phyloP scores from a whole-genome alignment of 1,139 yeast genomes.

The Debaryomyces psychrophilus region DNA sequence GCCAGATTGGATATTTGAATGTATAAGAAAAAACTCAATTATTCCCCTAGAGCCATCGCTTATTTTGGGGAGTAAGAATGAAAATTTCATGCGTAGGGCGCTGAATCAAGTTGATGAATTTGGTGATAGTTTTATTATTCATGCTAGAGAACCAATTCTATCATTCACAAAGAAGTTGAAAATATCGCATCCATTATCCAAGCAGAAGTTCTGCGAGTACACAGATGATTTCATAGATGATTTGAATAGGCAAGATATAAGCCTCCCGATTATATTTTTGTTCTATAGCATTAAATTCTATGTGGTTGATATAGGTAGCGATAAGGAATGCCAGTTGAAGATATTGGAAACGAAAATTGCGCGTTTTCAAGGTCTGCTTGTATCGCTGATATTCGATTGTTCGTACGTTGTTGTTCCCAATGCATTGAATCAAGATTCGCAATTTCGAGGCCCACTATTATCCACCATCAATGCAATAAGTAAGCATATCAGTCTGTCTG shows the following conservation, averaged over 20 bases:
- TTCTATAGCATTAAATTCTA: conserved; percentile 28
- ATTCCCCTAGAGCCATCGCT: conserved; percentile 66
- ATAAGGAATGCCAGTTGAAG: conserved; percentile 10
- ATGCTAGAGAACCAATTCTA: conserved; percentile 17
- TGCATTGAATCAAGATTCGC: conserved; percentile 11
- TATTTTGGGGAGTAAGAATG: conserved; percentile 35
- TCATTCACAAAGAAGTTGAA: conserved; percentile 8
- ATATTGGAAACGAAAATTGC: conserved; percentile 26
- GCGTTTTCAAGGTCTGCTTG: conserved; percentile 37
- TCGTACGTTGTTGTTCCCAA: conserved; percentile 30
- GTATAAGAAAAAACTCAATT: conserved; percentile 47
- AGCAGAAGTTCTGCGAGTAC: conserved; percentile 14
- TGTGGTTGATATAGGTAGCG: conserved; percentile 20
- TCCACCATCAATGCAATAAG: conserved; percentile 20
- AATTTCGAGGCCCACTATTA: conserved; percentile 11
- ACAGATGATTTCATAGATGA: conserved; percentile 14
- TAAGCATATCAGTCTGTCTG: conserved; percentile 23
- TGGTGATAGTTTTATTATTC: conserved; percentile 57
- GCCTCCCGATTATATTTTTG: conserved; percentile 24
- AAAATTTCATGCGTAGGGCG: conserved; percentile 17
- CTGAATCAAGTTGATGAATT: conserved; percentile 44
- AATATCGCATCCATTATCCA: conserved; percentile 12
- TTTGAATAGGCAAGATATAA: conserved; percentile 16
- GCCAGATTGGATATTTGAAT: conserved; percentile 75
- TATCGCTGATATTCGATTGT: conserved; percentile 19